Base-by-base conservation (phyloP, 129 eudicot genomes). In the Centella asiatica region DNA sequence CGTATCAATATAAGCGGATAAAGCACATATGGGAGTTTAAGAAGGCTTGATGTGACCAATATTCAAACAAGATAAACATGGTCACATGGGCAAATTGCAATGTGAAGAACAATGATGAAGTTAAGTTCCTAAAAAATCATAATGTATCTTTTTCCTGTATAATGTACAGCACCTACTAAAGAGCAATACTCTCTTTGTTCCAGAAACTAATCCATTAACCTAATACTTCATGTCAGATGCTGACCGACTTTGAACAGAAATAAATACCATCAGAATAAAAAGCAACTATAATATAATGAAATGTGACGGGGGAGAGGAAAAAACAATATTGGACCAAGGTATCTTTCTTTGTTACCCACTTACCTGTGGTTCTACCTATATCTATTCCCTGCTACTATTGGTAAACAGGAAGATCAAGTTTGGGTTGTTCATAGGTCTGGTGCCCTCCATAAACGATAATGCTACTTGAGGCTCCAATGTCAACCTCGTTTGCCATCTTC, bases 401-500 rank as follows among this genome's bases (percentile, higher is more conserved):
- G 60, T 67, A 85, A 53, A 89, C 70, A 22, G 97, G 95, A 67
- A 90, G 90, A 60, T 90, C 97, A 44, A 60, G 77, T 62, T 72
- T 86, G 0, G 75, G 75, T 62, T 73, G 81, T 33, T 81, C 80
- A 45, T 63, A 69, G 71, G 73, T 72, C 67, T 39, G 63, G 49
- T 75, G 74, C 36, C 70, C 84, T 29, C 66, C 66, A 25, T 66
- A 72, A 19, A 57, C 18, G 28, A 51, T 62, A 71, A 72, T 74
- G 78, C 85, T 75, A 57, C 75, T 80, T 18, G 90, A 72, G 59
- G 74, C 74, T 52, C 70, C 87, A 66, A 68, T 74, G 69, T 68
- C 79, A 20, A 61, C 69, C 53, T 82, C 77, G 34, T 36, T 39
- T 8, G 60, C 74, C 97, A 90, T 90, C 82, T 84, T 92, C 80